A percentile compares a stretch with the other conserved stretches of the same genome.
Evolutionary conservation across 805 yeast genomes (phyloP).

Genomic region (Candida methanosorbosa): DNA sequence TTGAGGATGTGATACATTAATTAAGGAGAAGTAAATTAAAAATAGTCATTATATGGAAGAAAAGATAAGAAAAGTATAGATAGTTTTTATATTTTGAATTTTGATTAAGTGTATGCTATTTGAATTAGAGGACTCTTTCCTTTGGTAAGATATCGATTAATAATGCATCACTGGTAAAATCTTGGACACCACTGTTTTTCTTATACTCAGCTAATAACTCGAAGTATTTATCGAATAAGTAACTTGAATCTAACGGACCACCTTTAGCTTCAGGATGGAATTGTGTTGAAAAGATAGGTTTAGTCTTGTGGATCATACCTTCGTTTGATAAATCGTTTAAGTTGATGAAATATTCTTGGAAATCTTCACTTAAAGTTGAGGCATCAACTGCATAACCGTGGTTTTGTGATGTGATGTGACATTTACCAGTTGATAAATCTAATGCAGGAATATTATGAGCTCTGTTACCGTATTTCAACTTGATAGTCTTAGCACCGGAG

Average conservation of each 20-base stretch:
- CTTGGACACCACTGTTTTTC: slow-evolving; percentile 31
- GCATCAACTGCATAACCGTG: slow-evolving; percentile 98
- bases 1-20: too few species aligned
- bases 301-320: slow-evolving; percentile 85
- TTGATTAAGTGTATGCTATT: too few species aligned
- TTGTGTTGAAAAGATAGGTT: slow-evolving; percentile 93
- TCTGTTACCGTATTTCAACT: slow-evolving; percentile 96
- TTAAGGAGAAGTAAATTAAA: too few species aligned
- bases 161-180: slow-evolving; percentile 34
- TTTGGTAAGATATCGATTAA: slow-evolving; percentile 57
- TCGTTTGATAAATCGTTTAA: slow-evolving; percentile 94
- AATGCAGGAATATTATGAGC: slow-evolving; percentile 98
- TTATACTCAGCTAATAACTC: slow-evolving; percentile 55
- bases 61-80: too few species aligned
- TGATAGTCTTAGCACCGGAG: slow-evolving; percentile 85
- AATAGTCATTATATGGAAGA: too few species aligned
- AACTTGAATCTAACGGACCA: slow-evolving; percentile 92
- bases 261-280: slow-evolving; percentile 99
- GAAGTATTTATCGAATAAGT: slow-evolving; percentile 85
- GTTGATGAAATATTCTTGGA: slow-evolving; percentile 84
- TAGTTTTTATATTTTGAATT: too few species aligned
- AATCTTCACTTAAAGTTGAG: slow-evolving; percentile 61
- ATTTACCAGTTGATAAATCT: slow-evolving; percentile 81
- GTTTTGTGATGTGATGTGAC: slow-evolving; percentile 97
- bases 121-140: slow-evolving; percentile 44